A percentile compares a stretch with the other conserved stretches of the same genome.
Conservation (phyloP, 345 rosid genomes). For the Linum tenue region DNA sequence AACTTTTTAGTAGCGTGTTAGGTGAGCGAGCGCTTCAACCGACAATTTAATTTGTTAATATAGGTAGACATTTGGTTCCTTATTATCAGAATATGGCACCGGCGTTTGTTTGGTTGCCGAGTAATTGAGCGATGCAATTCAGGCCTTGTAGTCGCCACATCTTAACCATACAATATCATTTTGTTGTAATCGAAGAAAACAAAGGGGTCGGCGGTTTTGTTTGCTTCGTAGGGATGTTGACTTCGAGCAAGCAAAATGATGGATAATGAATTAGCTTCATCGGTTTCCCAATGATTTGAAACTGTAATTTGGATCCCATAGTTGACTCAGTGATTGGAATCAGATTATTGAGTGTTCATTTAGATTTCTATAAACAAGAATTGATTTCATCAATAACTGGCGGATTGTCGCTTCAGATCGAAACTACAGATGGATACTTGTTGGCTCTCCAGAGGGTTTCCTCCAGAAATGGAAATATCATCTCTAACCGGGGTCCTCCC, state of each 20-base stretch:
- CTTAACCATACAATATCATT: too few species aligned
- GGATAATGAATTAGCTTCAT: too few species aligned
- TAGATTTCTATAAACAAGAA: neutral
- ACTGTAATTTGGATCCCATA: too few species aligned
- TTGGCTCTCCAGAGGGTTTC: constrained; percentile 75
- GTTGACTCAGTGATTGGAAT: neutral
- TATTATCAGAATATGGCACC: neutral
- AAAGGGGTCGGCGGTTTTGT: too few species aligned
- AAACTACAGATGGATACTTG: constrained; percentile 80
- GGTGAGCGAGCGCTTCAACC: neutral
- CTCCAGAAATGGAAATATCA: constrained; percentile 24
- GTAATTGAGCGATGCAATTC: neutral
- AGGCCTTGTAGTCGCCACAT: neutral
- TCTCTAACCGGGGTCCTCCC: constrained; percentile 39
- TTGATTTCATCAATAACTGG: neutral
- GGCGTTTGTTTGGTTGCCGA: neutral
- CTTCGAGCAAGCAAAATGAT: too few species aligned
- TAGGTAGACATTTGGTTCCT: too few species aligned
- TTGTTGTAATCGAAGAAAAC: too few species aligned
- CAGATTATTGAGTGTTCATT: neutral
- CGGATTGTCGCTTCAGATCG: constrained; percentile 28
- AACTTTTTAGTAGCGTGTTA: neutral
- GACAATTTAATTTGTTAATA: neutral
- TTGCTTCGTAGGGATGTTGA: too few species aligned
- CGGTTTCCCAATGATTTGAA: too few species aligned